A percentile compares a stretch with the other conserved stretches of the same genome.
phyloP scores from a whole-genome alignment of 2,329 filamentous ascomycete genomes.

The Pleoardoris graminearum region DNA sequence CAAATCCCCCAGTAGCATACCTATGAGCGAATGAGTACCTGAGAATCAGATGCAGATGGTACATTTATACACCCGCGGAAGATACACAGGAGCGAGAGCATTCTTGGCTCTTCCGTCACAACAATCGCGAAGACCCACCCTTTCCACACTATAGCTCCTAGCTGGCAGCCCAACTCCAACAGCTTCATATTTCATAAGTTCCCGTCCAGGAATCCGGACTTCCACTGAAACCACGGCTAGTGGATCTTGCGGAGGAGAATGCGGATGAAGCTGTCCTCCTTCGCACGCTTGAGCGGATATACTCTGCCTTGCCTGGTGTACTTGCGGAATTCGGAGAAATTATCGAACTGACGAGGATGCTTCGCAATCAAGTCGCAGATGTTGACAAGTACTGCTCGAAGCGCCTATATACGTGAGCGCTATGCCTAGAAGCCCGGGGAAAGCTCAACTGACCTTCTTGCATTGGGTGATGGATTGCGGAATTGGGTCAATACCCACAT shows the following conservation, averaged over 20 bases:
- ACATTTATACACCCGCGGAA: too few species aligned
- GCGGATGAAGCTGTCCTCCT: background rate
- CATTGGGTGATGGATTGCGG: conserved; percentile 29
- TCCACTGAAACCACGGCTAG: too few species aligned
- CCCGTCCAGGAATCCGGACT: too few species aligned
- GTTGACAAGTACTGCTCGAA: background rate
- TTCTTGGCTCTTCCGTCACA: too few species aligned
- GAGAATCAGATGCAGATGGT: too few species aligned
- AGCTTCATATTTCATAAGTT: too few species aligned
- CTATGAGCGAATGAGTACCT: too few species aligned
- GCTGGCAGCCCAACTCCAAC: too few species aligned
- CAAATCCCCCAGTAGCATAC: too few species aligned
- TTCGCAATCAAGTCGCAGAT: background rate
- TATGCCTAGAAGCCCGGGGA: background rate
- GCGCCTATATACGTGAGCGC: background rate
- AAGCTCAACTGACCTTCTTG: conserved; percentile 24
- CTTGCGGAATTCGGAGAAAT: background rate
- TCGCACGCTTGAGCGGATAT: background rate
- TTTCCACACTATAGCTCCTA: too few species aligned
- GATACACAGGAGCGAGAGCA: too few species aligned
- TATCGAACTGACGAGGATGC: background rate
- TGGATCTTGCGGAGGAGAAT: background rate
- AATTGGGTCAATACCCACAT: conserved; percentile 24
- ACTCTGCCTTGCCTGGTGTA: background rate
- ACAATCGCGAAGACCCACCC: too few species aligned